Evolutionary conservation across 352 stramenopile species (phyloP), one percentile per base, ranked within the genome.

Genomic region (Thraustochytrium sp.): DNA sequence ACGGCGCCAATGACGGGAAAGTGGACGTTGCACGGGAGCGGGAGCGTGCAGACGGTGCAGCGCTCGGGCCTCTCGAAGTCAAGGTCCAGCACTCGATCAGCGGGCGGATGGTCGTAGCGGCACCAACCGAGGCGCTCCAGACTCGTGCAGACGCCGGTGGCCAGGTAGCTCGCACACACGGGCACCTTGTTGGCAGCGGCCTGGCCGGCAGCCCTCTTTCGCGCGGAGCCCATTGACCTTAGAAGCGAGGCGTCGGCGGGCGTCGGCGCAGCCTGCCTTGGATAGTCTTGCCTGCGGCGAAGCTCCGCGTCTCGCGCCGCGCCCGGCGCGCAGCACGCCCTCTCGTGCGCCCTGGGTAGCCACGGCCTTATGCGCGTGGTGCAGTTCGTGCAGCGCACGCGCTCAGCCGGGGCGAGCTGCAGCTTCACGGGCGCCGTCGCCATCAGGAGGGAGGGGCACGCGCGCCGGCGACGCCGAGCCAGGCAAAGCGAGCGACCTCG

Each of bases 311-410:
- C 36, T 13, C 40, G 59, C 23, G 59, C 59, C 13, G 13, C 59
- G 40, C 59, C 59, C 13, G 4, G 21, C 8, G 34, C 36, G 36
- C 59, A 72, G 40, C 59, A 72, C 9, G 9, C 26, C 26, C 59
- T 21, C 40, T 44, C 11, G 8, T 46, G 9, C 36, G n/a, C n/a
- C 36, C 36, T 55, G 13, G 59, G 59, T 26, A 44, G 34, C 59
- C 59, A 72, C 9, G 59, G 59, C 40, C 26, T 11, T 13, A 72
- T 72, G 9, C 8, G 29, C 59, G 59, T 29, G 5, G 59, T 72
- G 26, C 59, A 72, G 59, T 72, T 72, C 59, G 59, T 21, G 59
- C 59, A 72, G 9, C 59, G 59, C 40, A 72, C 59, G 36, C 40
- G 34, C 46, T 44, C 40, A 44, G 9, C 13, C 0, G 9, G 3